Evolutionary conservation across 345 rosid species (phyloP), one percentile per base, ranked within the genome.

Genomic region (Lagerstroemia speciosa): DNA sequence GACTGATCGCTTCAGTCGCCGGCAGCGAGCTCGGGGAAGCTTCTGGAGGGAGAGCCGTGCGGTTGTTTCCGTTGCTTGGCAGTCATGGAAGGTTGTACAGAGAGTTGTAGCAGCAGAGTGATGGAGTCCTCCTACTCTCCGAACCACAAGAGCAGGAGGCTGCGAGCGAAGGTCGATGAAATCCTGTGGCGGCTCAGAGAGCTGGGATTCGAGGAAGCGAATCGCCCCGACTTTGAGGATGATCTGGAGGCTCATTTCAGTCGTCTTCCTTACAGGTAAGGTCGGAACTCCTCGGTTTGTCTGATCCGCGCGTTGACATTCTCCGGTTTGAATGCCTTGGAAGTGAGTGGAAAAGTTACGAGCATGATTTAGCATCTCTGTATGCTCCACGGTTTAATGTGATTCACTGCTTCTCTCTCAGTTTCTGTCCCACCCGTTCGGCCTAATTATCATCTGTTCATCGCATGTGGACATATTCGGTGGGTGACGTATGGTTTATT

Each of bases 231-330:
- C 60, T 88, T 86, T 50, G 87, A 84, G 67, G 86, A 83, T 41
- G 85, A 86, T 53, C 89, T 88, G 24, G 81, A 85, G 90, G 68
- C 75, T 69, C 93, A 86, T 74, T 86, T 88, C 68, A n/a, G 43
- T 60, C 74, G 84, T 62, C 86, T 88, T 40, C 87, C 89, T 10
- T 45, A 74, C 29, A 73, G 90, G 93, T 86, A 73, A 27, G 62
- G 2, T 10, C 24, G 27, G n/a, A 5, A 3, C n/a, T 8, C 29
- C 31, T n/a, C 30, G 5, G 61, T 24, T 8, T 27, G 14, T 57
- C 32, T 48, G n/a, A 19, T 20, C 29, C 34, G 65, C 15, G 16
- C 50, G 22, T 30, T 20, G 27, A 61, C 62, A 52, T 61, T 57
- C 45, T 15, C 22, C 29, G 64, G 31, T 34, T 37, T 48, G n/a